These are phyloP conservation scores for Endocalyx cinctus DNA, from an alignment of 2,329 filamentous ascomycete genomes.

Conservation along the genomic window DNA sequence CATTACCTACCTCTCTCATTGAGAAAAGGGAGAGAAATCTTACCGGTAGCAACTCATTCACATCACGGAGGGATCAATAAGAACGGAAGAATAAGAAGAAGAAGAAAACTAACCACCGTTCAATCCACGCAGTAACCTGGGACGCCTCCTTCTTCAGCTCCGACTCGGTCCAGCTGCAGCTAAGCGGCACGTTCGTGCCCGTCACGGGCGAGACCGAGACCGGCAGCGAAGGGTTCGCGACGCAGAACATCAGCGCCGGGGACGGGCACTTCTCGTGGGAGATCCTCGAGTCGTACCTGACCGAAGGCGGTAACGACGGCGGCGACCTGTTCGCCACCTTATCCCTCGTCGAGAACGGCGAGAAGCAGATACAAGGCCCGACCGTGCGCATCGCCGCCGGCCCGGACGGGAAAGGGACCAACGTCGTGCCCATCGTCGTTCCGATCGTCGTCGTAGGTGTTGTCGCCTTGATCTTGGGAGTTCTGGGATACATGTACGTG, in stretches of 20 bases:
- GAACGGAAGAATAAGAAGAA: too few relatives aligned
- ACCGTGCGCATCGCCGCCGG: too few relatives aligned
- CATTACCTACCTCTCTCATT: too few relatives aligned
- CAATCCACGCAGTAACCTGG: conserved; percentile 1
- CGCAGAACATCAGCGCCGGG: not conserved
- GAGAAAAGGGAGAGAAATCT: too few relatives aligned
- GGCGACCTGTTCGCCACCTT: not conserved
- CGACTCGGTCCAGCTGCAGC: not conserved
- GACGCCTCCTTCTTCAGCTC: conserved; percentile 1
- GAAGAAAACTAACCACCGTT: too few relatives aligned
- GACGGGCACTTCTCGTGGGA: not conserved
- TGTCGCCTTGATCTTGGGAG: too few relatives aligned
- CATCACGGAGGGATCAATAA: too few relatives aligned
- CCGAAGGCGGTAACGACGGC: not conserved
- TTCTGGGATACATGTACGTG: too few relatives aligned
- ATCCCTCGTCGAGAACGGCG: not conserved
- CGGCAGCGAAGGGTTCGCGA: not conserved
- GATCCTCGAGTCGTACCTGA: not conserved
- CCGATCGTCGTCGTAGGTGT: not conserved
- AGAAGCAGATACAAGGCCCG: not conserved
- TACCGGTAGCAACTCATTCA: too few relatives aligned
- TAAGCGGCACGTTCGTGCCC: not conserved
- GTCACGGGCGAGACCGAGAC: not conserved
- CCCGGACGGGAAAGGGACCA: not conserved
- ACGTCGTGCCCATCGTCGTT: not conserved